These are phyloP conservation scores for Picochlorum sp. DNA, from an alignment of 139 green algal species.

Conservation along the genomic window DNA sequence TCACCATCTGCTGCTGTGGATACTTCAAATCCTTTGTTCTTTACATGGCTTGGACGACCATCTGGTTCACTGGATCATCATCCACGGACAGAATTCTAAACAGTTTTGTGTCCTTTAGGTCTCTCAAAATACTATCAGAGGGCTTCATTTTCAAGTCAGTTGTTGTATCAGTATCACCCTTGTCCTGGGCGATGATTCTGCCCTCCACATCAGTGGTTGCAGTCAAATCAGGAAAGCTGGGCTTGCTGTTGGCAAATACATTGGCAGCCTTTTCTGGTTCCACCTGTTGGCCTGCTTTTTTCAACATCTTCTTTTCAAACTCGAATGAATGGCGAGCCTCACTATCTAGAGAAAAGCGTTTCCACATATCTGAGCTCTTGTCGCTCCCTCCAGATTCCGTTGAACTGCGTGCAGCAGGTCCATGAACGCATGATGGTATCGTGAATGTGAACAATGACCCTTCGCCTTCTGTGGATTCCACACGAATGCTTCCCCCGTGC, in stretches of 20 bases:
- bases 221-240: background rate
- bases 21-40: constrained; percentile 38
- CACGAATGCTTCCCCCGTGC: constrained; percentile 42
- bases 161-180: background rate
- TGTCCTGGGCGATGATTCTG: background rate
- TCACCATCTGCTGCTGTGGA: constrained; percentile 26
- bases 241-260: constrained; percentile 7
- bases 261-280: constrained; percentile 8
- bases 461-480: constrained; percentile 22
- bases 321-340: background rate
- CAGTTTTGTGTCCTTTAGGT: background rate
- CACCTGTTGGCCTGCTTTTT: constrained; percentile 32
- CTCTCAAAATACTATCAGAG: background rate
- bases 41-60: constrained; percentile 58
- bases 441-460: constrained; percentile 57
- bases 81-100: constrained; percentile 47
- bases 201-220: background rate
- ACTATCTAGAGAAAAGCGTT: constrained; percentile 17
- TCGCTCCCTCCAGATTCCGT: background rate
- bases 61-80: constrained; percentile 56
- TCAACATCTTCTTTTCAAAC: constrained; percentile 10
- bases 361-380: constrained; percentile 20
- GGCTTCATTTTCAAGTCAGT: background rate
- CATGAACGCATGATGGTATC: constrained; percentile 8
- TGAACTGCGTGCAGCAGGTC: background rate